A percentile compares a stretch with the other conserved stretches of the same genome.
Evolutionary conservation across 176 grass and related monocot genomes (phyloP).

Genomic region (Phragmites australis): DNA sequence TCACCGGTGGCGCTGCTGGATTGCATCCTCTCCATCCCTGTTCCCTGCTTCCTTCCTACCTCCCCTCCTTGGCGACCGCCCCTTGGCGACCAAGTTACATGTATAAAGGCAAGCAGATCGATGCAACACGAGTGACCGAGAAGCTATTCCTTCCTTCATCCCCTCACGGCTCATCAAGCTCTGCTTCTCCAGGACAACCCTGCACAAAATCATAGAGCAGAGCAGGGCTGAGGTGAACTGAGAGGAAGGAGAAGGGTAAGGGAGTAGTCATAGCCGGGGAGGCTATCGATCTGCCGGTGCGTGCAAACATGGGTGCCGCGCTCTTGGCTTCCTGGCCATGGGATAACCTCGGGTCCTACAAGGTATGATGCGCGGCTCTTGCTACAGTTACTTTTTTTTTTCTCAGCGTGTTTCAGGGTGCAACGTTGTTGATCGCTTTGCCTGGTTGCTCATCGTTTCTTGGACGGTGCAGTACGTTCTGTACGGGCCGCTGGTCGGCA

Average conservation of each 20-base stretch:
- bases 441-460: not conserved
- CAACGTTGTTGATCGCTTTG: not conserved
- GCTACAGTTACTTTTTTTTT: too few relatives aligned
- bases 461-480: slow-evolving; percentile 49
- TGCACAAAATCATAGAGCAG: not conserved
- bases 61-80: not conserved
- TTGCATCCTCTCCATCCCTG: not conserved
- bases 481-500: slow-evolving; percentile 69
- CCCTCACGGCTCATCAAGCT: not conserved
- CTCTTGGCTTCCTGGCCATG: slow-evolving; percentile 77
- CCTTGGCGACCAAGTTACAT: not conserved
- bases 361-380: slow-evolving; percentile 43
- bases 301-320: slow-evolving; percentile 50
- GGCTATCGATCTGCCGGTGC: not conserved
- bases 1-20: not conserved
- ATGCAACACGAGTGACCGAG: not conserved
- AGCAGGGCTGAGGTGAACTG: not conserved
- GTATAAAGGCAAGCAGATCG: slow-evolving; percentile 19
- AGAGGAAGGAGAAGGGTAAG: not conserved
- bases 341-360: slow-evolving; percentile 81
- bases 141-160: not conserved
- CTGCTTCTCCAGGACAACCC: not conserved
- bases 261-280: not conserved
- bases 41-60: not conserved
- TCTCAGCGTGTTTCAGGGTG: not conserved